A percentile compares a stretch with the other conserved stretches of the same genome.
Conservation (phyloP, 2,329 filamentous ascomycete genomes). For the Ophiostoma pallidulum region DNA sequence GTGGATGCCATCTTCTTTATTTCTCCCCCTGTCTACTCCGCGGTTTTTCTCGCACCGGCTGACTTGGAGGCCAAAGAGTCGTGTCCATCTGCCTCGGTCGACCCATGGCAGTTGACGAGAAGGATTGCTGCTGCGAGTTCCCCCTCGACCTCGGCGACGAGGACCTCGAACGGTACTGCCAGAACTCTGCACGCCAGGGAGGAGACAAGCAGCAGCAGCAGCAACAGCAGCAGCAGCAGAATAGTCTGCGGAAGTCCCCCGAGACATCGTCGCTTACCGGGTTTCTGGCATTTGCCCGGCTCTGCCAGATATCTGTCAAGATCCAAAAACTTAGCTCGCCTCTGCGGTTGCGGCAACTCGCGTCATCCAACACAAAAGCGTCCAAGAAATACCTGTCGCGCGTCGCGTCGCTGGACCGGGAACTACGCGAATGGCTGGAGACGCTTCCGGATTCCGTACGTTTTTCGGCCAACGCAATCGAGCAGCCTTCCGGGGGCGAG, state of each 20-base stretch:
- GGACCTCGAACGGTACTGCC: constrained; percentile 17
- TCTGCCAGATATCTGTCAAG: constrained; percentile 21
- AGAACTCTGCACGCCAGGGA: too few relatives aligned
- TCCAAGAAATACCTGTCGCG: constrained; percentile 9
- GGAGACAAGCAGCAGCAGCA: neutral
- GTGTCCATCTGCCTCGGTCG: constrained; percentile 23
- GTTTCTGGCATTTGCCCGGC: constrained; percentile 21
- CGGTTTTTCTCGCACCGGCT: neutral
- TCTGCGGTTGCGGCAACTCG: constrained; percentile 11
- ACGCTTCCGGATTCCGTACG: constrained; percentile 20
- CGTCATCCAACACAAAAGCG: neutral
- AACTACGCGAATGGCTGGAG: constrained; percentile 18
- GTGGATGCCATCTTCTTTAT: neutral
- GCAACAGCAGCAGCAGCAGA: too few relatives aligned
- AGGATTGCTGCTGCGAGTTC: constrained; percentile 23
- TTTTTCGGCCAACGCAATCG: constrained; percentile 19
- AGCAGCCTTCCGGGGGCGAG: constrained; percentile 6
- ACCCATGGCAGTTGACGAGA: constrained; percentile 21
- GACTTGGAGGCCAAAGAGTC: constrained; percentile 16
- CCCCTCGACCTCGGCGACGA: constrained; percentile 21
- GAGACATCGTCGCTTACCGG: constrained; percentile 16
- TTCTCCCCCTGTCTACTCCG: neutral
- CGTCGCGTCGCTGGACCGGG: constrained; percentile 14
- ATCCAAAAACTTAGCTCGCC: constrained; percentile 21
- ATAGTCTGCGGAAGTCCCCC: too few relatives aligned